phyloP scores from a whole-genome alignment of 1,284 basidiomycete species.

The Austroboletus rostrupii region DNA sequence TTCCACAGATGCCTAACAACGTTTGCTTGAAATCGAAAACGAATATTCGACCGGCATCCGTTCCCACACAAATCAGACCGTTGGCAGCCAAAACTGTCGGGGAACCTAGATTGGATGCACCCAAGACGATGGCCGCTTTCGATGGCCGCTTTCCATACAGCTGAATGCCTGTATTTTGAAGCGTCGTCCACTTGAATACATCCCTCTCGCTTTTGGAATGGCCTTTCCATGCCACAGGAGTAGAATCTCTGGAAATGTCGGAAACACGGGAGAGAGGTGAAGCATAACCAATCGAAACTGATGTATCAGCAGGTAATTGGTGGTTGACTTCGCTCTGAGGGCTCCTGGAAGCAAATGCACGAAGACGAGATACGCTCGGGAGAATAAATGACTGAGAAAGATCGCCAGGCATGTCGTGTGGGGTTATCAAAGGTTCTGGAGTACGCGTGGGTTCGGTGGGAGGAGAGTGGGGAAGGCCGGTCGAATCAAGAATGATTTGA shows the following conservation, averaged over 20 bases:
- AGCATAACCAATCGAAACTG: conserved; percentile 41
- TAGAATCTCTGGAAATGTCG: conserved; percentile 66
- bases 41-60: conserved; percentile 70
- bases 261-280: conserved; percentile 67
- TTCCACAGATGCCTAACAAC: conserved; percentile 74
- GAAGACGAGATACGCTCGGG: conserved; percentile 78
- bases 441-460: conserved; percentile 36
- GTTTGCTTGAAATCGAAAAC: conserved; percentile 93
- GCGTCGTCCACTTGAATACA: conserved; percentile 76
- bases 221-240: conserved; percentile 34
- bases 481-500: conserved; percentile 38
- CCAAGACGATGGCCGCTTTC: conserved; percentile 62
- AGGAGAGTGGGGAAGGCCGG: conserved; percentile 43
- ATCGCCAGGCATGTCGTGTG: conserved; percentile 30
- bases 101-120: conserved; percentile 50
- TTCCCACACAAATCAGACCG: conserved; percentile 89
- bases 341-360: conserved; percentile 58
- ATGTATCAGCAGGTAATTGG: conserved; percentile 39
- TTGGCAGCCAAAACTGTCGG: conserved; percentile 85
- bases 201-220: conserved; percentile 41
- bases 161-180: conserved; percentile 56
- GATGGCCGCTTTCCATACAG: conserved; percentile 50
- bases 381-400: conserved; percentile 58
- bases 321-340: conserved; percentile 52
- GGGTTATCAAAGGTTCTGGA: conserved; percentile 33